Base-by-base conservation (phyloP, 805 yeast genomes). In the Candida xiaguanensis region DNA sequence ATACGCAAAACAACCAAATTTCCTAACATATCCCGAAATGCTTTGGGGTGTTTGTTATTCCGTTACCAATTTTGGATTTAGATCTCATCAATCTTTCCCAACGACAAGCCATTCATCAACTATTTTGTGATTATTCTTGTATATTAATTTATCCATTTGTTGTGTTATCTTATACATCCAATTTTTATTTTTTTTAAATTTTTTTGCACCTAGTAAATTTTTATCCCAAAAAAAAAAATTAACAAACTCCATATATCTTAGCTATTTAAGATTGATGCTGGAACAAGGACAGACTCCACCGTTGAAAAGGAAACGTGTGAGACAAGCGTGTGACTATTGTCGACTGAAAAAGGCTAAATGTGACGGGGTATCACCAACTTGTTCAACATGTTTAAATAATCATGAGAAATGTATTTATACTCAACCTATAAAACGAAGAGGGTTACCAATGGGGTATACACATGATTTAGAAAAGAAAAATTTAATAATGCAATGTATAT, bases 251-350 rank as follows among this genome's bases (percentile, higher is more conserved):
- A 7, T 9, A 6, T 7, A 7, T 20, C 9, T 20, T 9, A 20
- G 24, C 9, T 6, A 6, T 20, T 9, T 7, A 9, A 20, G 24
- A 7, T 20, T 20, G 8, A 28, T 28, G 31, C 31, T 28, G 31
- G 35, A 19, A 31, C n/a, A 6, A 19, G 15, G 13, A 31, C 28
- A 12, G 5, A 8, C 36, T 3, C 5, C 32, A 3, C 31, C 33
- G 7, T 24, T 29, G 16, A 47, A 45, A 33, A 42, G 46, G 33
- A 46, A 49, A 40, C 44, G 59, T 26, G 52, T 51, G 11, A 52
- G 43, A 37, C 51, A 49, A 37, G 59, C 59, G n/a, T 55, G 59
- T 27, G 52, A 53, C 33, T 41, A 25, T 19, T 55, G 59, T 39
- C 46, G 58, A 11, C 30, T 45, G 18, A 52, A 49, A 39, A 51